Conservation (phyloP, 164 flowering plant genomes). For the Magnolia sinica region DNA sequence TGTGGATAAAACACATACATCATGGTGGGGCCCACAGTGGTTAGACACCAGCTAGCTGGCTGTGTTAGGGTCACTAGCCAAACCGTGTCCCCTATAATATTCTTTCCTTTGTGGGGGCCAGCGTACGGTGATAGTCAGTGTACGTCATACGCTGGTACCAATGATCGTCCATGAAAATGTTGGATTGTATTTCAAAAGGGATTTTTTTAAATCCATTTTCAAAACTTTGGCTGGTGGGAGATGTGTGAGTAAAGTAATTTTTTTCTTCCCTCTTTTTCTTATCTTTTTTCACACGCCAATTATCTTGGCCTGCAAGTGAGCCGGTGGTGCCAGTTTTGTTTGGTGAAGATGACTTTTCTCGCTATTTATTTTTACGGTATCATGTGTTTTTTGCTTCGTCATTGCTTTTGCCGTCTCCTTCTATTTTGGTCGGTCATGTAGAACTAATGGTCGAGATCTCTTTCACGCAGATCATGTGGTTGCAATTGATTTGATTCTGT, state of each 20-base stretch:
- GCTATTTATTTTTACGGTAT: slow-evolving; percentile 1
- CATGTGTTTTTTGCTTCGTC: not conserved
- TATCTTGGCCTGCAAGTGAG: slow-evolving; percentile 13
- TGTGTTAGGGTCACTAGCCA: not conserved
- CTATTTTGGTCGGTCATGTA: not conserved
- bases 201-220: not conserved
- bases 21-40: not conserved
- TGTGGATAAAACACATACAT: no score
- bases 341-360: slow-evolving; percentile 9
- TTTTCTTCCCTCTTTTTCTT: not conserved
- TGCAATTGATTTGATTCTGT: not conserved
- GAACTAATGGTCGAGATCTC: not conserved
- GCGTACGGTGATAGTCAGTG: no score
- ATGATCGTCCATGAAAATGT: not conserved
- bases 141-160: no score
- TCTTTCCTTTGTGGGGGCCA: no score
- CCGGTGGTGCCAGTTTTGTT: slow-evolving; percentile 6
- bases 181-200: not conserved
- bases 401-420: not conserved
- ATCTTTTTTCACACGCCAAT: not conserved
- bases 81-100: no score
- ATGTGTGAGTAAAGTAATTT: not conserved
- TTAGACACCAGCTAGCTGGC: not conserved
- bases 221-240: not conserved
- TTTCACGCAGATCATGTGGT: not conserved